phyloP scores from a whole-genome alignment of 176 grass and related monocot genomes.

The Oryza brachyantha region DNA sequence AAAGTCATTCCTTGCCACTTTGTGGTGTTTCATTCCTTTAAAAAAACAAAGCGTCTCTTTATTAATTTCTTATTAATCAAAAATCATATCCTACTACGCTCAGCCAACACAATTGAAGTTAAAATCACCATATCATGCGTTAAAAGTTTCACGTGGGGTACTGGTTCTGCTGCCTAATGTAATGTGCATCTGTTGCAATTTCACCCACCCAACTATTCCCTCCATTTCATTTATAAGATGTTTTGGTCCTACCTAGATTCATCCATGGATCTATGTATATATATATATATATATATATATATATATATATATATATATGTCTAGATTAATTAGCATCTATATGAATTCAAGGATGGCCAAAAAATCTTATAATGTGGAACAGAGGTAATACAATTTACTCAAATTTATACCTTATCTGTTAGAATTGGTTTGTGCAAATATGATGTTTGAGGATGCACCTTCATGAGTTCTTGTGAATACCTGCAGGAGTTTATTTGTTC shows the following conservation, averaged over 20 bases:
- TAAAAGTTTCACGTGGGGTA: not conserved
- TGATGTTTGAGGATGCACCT: not conserved
- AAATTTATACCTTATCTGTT: conserved; percentile 6
- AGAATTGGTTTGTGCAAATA: conserved; percentile 11
- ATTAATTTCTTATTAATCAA: not conserved
- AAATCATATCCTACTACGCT: not conserved
- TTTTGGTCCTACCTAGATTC: too few relatives aligned
- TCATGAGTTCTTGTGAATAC: conserved; percentile 15
- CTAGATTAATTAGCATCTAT: too few relatives aligned
- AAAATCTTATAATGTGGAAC: too few relatives aligned
- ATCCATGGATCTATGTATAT: too few relatives aligned
- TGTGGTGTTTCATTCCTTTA: not conserved
- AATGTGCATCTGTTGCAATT: conserved; percentile 22
- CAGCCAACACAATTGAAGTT: conserved; percentile 1
- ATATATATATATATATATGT: too few relatives aligned
- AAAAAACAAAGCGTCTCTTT: conserved; percentile 1
- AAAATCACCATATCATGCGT: conserved; percentile 14
- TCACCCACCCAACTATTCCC: not conserved
- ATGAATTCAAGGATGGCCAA: too few relatives aligned
- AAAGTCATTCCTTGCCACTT: not conserved
- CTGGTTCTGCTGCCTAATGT: not conserved
- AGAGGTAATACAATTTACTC: conserved; percentile 40
- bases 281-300: too few relatives aligned
- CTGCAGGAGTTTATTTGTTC: conserved; percentile 17
- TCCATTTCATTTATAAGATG: too few relatives aligned